A percentile compares a stretch with the other conserved stretches of the same genome.
Conservation (phyloP, 495 filamentous ascomycete genomes). For the Daldinia childiae region DNA sequence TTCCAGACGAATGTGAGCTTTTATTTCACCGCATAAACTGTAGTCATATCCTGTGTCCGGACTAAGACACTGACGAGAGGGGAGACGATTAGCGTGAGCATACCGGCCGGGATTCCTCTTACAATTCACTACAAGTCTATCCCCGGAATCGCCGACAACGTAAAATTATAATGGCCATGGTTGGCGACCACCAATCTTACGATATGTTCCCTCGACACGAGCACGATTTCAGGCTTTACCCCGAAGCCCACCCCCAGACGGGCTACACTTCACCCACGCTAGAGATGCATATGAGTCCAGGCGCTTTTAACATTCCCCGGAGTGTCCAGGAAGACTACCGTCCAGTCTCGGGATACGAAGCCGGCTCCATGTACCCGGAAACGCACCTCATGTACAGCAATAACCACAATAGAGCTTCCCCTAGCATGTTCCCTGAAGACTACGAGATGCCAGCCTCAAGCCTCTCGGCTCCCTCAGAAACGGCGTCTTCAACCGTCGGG, state of each 20-base stretch:
- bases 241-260: conserved; percentile 54
- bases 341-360: conserved; percentile 52
- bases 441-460: conserved; percentile 60
- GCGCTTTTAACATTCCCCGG: conserved; percentile 50
- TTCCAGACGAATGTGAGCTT: conserved; percentile 42
- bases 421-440: conserved; percentile 57
- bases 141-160: conserved; percentile 10
- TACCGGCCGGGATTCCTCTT: conserved; percentile 15
- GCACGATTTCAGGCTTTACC: conserved; percentile 56
- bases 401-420: conserved; percentile 50
- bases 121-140: conserved; percentile 20
- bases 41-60: conserved; percentile 13
- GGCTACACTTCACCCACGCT: conserved; percentile 50
- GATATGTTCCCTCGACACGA: conserved; percentile 48
- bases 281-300: conserved; percentile 56
- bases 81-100: conserved; percentile 30
- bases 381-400: conserved; percentile 48
- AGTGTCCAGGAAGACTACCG: conserved; percentile 50
- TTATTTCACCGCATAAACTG: conserved; percentile 13
- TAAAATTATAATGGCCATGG: conserved; percentile 42
- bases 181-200: conserved; percentile 46
- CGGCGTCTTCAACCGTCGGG: conserved; percentile 81
- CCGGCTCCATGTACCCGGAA: conserved; percentile 47
- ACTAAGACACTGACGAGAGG: conserved; percentile 39
- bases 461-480: conserved; percentile 74